These are phyloP conservation scores for Lasiosphaeris hirsuta DNA, from an alignment of 495 filamentous ascomycete genomes.

Conservation along the genomic window DNA sequence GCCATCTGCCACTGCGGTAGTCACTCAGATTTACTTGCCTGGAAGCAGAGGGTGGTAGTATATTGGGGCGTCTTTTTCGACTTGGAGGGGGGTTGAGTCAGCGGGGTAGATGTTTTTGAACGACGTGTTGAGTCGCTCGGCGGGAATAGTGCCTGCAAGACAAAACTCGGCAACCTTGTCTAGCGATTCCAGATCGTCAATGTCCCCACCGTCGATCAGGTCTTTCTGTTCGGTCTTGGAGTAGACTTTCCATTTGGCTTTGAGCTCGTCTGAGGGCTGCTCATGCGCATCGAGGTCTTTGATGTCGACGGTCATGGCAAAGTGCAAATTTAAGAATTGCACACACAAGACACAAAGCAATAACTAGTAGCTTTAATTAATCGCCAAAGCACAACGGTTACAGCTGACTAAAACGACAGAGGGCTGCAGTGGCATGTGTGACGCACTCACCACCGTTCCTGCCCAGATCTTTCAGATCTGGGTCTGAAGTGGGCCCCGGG, in stretches of 20 bases:
- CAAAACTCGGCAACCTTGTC: constrained; percentile 31
- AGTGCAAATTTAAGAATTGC: background rate
- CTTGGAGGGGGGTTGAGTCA: constrained; percentile 14
- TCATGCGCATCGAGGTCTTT: constrained; percentile 63
- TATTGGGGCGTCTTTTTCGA: constrained; percentile 29
- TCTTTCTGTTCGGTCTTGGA: constrained; percentile 40
- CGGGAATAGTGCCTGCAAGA: constrained; percentile 35
- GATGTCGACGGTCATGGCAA: constrained; percentile 35
- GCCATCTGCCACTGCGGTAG: too few relatives aligned
- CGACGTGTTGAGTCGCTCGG: constrained; percentile 32
- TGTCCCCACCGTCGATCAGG: constrained; percentile 34
- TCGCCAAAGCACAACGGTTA: background rate
- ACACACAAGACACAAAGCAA: background rate
- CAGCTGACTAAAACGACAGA: background rate
- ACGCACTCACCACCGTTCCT: background rate
- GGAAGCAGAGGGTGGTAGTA: constrained; percentile 39
- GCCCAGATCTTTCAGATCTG: constrained; percentile 1
- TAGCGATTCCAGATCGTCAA: constrained; percentile 41
- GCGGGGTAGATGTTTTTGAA: constrained; percentile 33
- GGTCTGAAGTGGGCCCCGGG: constrained; percentile 5
- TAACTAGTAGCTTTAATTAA: background rate
- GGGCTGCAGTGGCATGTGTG: background rate
- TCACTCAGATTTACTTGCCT: constrained; percentile 22
- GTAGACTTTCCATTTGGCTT: constrained; percentile 58
- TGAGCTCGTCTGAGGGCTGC: constrained; percentile 63